Evolutionary conservation across 176 grass and related monocot species (phyloP), one percentile per base, ranked within the genome.

Genomic region (Lolium multiflorum): DNA sequence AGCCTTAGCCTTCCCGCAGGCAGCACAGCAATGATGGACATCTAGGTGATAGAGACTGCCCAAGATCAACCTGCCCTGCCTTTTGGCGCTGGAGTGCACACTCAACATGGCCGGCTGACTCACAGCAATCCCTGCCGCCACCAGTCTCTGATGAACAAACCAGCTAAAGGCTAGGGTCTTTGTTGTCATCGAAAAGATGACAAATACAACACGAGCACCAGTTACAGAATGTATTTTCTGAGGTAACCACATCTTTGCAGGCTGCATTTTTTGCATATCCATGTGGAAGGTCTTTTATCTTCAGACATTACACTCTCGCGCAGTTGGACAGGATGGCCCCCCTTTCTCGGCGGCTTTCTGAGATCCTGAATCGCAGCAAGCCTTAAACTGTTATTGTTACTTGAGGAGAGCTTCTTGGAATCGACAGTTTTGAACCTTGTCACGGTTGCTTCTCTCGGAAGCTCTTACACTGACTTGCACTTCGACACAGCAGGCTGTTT

Each of bases 141-240:
- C 67, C 93, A 84, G 51, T 86, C 83, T 94, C 97, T 13, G 94
- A 94, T 82, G 91, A 85, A 81, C 97, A 99, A 66, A 99, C 97
- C 31, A 35, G 31, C 31, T 35, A 99, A 81, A 99, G 92, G 74
- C 97, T 96, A 74, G 97, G 97, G 78, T 99, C 97, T 88, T 99
- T 99, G 90, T 99, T 99, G 87, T 96, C 97, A 88, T 99, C 94
- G 37, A 93, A 99, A 55, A 74, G 80, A 82, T 99, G 97, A 37
- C 97, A 99, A 71, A 99, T 96, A 88, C 94, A 99, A 80, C 97
- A 99, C 16, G 97, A 99, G 76, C 97, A 99, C 85, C 97, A 87
- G 81, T 92, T 96, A 88, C 97, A 96, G 66, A 35, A 35, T 35
- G 31, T 35, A 35, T 35, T 35, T 35, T 35, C 31, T 35, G 31